phyloP scores from a whole-genome alignment of 2,329 filamentous ascomycete species.

The Hawksworthiomyces lignivorus region DNA sequence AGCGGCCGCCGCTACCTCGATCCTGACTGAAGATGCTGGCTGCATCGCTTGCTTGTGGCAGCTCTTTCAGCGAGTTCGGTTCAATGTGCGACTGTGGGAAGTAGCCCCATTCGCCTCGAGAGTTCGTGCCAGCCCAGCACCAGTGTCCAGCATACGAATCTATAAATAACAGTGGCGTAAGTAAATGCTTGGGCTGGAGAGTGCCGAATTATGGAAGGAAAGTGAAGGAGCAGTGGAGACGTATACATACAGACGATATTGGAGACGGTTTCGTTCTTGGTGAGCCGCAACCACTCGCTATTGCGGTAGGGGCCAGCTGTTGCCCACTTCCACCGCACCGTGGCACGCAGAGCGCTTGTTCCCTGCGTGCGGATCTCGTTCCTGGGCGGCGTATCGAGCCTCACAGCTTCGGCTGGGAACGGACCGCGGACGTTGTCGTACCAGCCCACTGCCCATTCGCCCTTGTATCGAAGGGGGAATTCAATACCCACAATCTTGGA shows the following conservation, averaged over 20 bases:
- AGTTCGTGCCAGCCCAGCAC: constrained; percentile 49
- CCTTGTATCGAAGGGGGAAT: constrained; percentile 43
- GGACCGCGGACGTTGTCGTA: constrained; percentile 43
- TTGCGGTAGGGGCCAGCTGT: constrained; percentile 30
- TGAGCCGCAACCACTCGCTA: constrained; percentile 48
- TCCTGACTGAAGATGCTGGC: constrained; percentile 11
- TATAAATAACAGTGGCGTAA: constrained; percentile 13
- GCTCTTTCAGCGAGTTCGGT: constrained; percentile 34
- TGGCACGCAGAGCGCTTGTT: constrained; percentile 38
- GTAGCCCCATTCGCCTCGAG: constrained; percentile 45
- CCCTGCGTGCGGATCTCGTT: constrained; percentile 37
- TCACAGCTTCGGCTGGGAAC: constrained; percentile 40
- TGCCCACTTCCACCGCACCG: constrained; percentile 43
- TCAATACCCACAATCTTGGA: constrained; percentile 42
- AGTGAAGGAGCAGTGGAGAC: background rate
- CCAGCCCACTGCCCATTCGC: constrained; percentile 50
- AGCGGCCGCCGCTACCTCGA: constrained; percentile 3
- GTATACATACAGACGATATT: constrained; percentile 50
- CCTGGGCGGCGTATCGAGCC: constrained; percentile 35
- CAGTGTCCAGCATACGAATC: constrained; percentile 42
- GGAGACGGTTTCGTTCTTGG: constrained; percentile 57
- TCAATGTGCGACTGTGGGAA: constrained; percentile 46
- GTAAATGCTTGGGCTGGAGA: too few species aligned
- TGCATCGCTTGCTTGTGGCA: constrained; percentile 16
- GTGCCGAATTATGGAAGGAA: background rate